phyloP scores from a whole-genome alignment of 306 rosid species.

The Fragaria iinumae region DNA sequence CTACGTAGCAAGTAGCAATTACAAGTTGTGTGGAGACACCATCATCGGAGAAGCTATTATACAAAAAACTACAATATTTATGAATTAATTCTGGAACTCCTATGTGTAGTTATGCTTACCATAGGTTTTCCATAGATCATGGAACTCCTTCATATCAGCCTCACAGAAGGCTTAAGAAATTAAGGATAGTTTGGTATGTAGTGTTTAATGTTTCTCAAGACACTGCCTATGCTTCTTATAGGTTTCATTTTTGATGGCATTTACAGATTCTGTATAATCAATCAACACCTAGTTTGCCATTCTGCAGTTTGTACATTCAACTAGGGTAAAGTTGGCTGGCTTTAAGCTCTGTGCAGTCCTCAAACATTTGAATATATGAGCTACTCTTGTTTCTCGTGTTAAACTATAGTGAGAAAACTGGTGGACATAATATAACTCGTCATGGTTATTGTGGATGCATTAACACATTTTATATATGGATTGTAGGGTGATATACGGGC shows the following conservation, averaged over 20 bases:
- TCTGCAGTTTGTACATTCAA: not conserved
- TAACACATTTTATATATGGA: conserved; percentile 2
- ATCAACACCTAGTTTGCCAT: not conserved
- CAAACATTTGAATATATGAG: not conserved
- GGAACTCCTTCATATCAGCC: not conserved
- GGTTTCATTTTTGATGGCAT: not conserved
- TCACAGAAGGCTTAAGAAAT: not conserved
- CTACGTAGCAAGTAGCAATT: not conserved
- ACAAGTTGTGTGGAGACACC: not conserved
- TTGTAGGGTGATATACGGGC: conserved; percentile 73
- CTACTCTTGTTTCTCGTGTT: not conserved
- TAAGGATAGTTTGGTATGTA: not conserved
- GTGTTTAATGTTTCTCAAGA: not conserved
- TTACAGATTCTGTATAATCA: not conserved
- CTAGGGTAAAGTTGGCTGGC: not conserved
- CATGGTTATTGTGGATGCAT: not conserved
- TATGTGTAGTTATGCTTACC: not conserved
- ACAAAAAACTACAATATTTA: not conserved
- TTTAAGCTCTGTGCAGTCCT: not conserved
- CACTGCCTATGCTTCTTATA: not conserved
- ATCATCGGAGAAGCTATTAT: not conserved
- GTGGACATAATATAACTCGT: not conserved
- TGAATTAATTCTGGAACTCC: not conserved
- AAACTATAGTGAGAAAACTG: not conserved
- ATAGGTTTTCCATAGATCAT: not conserved